Conservation (phyloP, 768 basidiomycete species). For the Lactarius sp. region DNA sequence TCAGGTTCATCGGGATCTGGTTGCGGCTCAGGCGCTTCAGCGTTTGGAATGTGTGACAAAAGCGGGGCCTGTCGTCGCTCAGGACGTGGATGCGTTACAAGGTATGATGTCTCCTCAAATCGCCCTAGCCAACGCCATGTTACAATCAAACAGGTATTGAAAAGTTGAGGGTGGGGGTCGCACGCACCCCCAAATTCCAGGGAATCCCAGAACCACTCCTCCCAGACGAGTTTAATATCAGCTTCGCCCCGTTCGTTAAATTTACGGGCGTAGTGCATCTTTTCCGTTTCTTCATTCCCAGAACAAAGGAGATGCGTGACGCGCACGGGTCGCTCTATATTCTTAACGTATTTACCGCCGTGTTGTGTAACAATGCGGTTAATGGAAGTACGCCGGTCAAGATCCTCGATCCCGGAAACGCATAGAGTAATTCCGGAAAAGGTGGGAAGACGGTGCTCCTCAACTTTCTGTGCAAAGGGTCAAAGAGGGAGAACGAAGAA, state of each 20-base stretch:
- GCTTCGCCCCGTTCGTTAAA: conserved; percentile 68
- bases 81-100: conserved; percentile 23
- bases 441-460: conserved; percentile 58
- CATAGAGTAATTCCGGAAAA: conserved; percentile 69
- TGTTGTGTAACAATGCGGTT: conserved; percentile 52
- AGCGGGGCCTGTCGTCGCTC: conserved; percentile 13
- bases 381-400: conserved; percentile 56
- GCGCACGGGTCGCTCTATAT: conserved; percentile 68
- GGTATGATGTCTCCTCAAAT: conserved; percentile 22
- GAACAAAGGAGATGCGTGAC: conserved; percentile 86
- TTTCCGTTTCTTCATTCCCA: conserved; percentile 60
- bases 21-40: conserved; percentile 10
- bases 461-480: conserved; percentile 45
- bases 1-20: conserved; percentile 26
- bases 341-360: conserved; percentile 68
- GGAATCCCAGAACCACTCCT: conserved; percentile 97
- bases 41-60: neutral
- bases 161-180: neutral
- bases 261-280: conserved; percentile 74
- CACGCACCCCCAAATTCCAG: conserved; percentile 61
- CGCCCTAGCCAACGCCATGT: conserved; percentile 14
- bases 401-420: conserved; percentile 69
- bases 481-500: conserved; percentile 1
- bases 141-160: neutral
- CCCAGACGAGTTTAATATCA: conserved; percentile 78